These are phyloP conservation scores for Mucor sp. DNA, from an alignment of 371 early-diverging fungal genomes.

Conservation along the genomic window DNA sequence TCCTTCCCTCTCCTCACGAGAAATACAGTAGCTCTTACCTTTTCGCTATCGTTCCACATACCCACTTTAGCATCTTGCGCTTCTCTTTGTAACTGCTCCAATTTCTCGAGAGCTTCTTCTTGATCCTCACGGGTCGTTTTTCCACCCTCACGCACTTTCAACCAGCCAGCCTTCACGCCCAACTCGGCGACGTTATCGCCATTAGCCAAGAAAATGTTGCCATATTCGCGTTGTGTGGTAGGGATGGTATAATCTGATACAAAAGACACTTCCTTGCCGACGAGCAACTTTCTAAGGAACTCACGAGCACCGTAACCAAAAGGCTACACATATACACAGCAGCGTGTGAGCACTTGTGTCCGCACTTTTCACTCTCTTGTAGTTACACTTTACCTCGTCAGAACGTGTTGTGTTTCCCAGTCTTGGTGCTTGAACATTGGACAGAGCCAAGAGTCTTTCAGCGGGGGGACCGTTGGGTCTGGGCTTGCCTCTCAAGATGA, in stretches of 20 bases:
- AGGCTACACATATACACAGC: slow-evolving; percentile 46
- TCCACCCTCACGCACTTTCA: slow-evolving; percentile 70
- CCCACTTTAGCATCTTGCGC: slow-evolving; percentile 78
- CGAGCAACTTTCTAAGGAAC: slow-evolving; percentile 81
- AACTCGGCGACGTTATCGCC: slow-evolving; percentile 74
- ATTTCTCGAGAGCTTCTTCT: slow-evolving; percentile 58
- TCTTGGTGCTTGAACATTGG: slow-evolving; percentile 84
- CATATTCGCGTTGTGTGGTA: slow-evolving; percentile 75
- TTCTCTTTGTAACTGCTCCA: slow-evolving; percentile 69
- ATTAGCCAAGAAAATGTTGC: slow-evolving; percentile 60
- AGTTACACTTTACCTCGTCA: slow-evolving; percentile 69
- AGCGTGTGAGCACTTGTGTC: background rate
- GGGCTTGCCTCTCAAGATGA: slow-evolving; percentile 83
- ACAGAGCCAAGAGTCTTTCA: slow-evolving; percentile 82
- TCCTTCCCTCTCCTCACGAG: slow-evolving; percentile 59
- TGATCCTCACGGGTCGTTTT: slow-evolving; percentile 42
- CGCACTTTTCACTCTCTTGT: background rate
- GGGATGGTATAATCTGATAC: slow-evolving; percentile 74
- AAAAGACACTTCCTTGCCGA: slow-evolving; percentile 90
- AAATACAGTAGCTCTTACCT: slow-evolving; percentile 35
- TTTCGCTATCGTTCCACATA: slow-evolving; percentile 69
- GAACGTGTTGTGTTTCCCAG: slow-evolving; percentile 79
- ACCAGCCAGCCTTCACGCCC: slow-evolving; percentile 85
- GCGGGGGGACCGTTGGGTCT: slow-evolving; percentile 82
- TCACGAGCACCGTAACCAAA: slow-evolving; percentile 90